Base-by-base conservation (phyloP, 169 alveolate genomes). In the Eimeria acervulina region DNA sequence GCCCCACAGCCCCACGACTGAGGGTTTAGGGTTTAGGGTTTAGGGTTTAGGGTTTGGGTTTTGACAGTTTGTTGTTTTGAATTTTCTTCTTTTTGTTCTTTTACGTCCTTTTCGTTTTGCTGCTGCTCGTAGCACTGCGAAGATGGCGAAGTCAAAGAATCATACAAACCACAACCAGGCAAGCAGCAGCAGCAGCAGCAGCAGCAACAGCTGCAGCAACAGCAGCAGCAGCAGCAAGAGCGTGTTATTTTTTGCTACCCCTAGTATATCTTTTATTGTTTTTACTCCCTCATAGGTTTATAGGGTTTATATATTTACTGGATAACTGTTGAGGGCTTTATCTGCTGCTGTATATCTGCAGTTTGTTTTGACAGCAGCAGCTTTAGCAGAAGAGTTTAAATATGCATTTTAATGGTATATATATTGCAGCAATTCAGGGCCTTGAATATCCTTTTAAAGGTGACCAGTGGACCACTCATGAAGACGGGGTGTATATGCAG, bases 81-180 rank as follows among this genome's bases (percentile, higher is more conserved):
- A 31, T 28, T 84, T 85, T 85, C 83, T 36, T 85, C 93, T 36
- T 21, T 61, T 38, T 85, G 59, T 55, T 19, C 0, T 85, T 33
- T 38, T 33, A 42, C 59, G 93, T 61, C 81, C 76, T 52, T 84
- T 55, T 52, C 52, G 8, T 52, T 13, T 40, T 68, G 31, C n/a
- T 26, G 21, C 78, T 84, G 6, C 51, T 13, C 7, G 1, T 1
- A 89, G 47, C 88, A 52, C 72, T 38, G 47, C 74, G 94, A 93
- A 84, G 90, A 98, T 98, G 99, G 99, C 99, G 66, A 98, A 98
- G 96, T 98, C 99, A 51, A 98, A 98, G 98, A 98, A 98, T 97
- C 99, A 98, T 97, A 98, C 99, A 51, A 98, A 97, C 95, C 99
- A 98, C 96, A 98, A 98, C 97, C 99, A 98, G 98, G 99, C 97